Percentiles rank a stretch among this genome's conserved stretches.
These are phyloP conservation scores for Chlorophyllum brunneum DNA, from an alignment of 768 basidiomycete species.

Conservation along the genomic window DNA sequence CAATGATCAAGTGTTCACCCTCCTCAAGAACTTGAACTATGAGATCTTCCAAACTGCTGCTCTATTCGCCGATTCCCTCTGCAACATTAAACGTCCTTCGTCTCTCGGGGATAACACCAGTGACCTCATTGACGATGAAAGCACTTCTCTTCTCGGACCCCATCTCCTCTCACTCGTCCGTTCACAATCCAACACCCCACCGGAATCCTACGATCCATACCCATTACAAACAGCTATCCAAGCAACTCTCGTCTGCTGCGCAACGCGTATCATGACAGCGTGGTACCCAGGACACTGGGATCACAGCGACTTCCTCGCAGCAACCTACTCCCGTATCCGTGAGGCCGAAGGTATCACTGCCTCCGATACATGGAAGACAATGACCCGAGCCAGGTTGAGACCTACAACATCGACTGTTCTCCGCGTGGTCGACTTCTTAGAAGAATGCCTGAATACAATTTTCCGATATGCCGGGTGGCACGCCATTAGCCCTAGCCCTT, in stretches of 20 bases:
- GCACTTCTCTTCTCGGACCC: conserved; percentile 28
- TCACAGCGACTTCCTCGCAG: conserved; percentile 33
- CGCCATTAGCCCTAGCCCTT: background rate
- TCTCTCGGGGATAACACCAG: conserved; percentile 20
- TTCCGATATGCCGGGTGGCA: conserved; percentile 9
- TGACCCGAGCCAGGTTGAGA: conserved; percentile 18
- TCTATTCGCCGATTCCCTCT: conserved; percentile 33
- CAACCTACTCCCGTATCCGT: conserved; percentile 32
- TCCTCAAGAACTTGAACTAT: conserved; percentile 30
- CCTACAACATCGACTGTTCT: conserved; percentile 13
- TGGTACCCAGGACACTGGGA: conserved; percentile 43
- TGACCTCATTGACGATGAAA: conserved; percentile 13
- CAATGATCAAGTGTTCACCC: conserved; percentile 2
- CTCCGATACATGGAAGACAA: conserved; percentile 23
- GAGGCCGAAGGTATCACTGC: conserved; percentile 16
- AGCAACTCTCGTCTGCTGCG: conserved; percentile 35
- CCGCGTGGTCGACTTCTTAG: conserved; percentile 13
- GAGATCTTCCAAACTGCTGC: conserved; percentile 39
- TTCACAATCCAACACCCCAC: conserved; percentile 18
- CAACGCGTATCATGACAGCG: conserved; percentile 34
- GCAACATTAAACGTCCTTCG: conserved; percentile 22
- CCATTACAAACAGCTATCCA: conserved; percentile 37
- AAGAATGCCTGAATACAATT: conserved; percentile 6
- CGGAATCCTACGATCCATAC: conserved; percentile 27
- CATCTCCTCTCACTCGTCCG: conserved; percentile 28